Conservation (phyloP, 1,284 basidiomycete species). For the Rhodotorula sp. region DNA sequence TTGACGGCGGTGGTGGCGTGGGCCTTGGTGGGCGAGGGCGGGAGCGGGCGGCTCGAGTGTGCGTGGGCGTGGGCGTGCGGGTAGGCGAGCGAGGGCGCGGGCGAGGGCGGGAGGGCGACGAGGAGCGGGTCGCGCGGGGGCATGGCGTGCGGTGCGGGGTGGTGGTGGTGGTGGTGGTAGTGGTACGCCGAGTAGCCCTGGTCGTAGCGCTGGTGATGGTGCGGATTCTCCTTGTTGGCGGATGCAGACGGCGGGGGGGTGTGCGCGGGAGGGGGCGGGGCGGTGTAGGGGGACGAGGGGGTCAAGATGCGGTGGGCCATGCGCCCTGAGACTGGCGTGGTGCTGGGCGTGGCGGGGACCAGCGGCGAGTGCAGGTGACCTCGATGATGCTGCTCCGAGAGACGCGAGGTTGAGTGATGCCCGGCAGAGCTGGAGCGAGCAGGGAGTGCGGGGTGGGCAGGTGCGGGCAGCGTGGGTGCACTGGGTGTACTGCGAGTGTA, state of each 20-base stretch:
- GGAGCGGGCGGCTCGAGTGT: not conserved
- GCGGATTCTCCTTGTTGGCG: conserved; percentile 13
- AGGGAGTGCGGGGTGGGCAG: no score
- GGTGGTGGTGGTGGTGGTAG: not conserved
- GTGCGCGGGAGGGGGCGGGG: not conserved
- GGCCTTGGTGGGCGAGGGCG: conserved; percentile 5
- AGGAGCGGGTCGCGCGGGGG: not conserved
- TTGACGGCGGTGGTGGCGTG: conserved; percentile 10
- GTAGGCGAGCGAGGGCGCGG: conserved; percentile 13
- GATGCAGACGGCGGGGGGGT: not conserved
- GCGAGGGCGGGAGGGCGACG: not conserved
- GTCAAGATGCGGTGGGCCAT: conserved; percentile 9
- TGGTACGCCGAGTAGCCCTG: not conserved
- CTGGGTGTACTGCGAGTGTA: not conserved
- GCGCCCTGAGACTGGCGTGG: no score
- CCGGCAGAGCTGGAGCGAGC: no score
- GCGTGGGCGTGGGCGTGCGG: not conserved
- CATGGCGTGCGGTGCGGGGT: not conserved
- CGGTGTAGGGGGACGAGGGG: conserved; percentile 14
- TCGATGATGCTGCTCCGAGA: no score
- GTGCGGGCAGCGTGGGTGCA: no score
- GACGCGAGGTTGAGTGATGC: no score
- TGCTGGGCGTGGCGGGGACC: no score
- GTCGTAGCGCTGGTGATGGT: not conserved
- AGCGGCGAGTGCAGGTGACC: no score